Evolutionary conservation across 2,329 filamentous ascomycete species (phyloP).

Genomic region (Cladosporium sp.): DNA sequence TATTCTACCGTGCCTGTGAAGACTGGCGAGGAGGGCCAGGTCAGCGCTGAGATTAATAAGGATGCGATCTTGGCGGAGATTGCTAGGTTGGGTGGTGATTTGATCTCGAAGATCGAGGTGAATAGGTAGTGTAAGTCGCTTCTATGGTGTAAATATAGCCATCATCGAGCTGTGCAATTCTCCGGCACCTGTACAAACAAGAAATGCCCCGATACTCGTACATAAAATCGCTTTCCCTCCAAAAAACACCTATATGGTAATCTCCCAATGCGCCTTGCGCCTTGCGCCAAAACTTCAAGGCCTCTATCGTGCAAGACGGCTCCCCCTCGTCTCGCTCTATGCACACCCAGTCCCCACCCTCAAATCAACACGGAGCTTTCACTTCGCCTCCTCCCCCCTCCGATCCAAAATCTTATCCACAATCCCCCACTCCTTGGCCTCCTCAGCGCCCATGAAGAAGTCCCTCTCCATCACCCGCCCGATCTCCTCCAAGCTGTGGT

Average conservation of each 20-base stretch:
- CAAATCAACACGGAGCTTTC: not conserved
- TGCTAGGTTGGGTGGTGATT: slow-evolving; percentile 53
- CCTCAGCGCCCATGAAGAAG: slow-evolving; percentile 84
- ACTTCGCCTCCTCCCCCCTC: slow-evolving; percentile 41
- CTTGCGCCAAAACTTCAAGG: too few relatives aligned
- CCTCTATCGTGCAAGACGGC: too few relatives aligned
- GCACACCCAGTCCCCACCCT: too few relatives aligned
- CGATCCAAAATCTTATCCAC: slow-evolving; percentile 80
- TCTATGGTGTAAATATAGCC: not conserved
- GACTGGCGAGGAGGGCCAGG: slow-evolving; percentile 36
- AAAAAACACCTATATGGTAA: too few relatives aligned
- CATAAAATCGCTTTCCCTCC: too few relatives aligned
- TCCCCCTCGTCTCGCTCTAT: too few relatives aligned
- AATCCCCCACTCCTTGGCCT: slow-evolving; percentile 85
- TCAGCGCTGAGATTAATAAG: slow-evolving; percentile 57
- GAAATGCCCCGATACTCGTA: not conserved
- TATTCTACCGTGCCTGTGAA: slow-evolving; percentile 60
- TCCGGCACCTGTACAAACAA: not conserved
- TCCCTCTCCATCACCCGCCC: slow-evolving; percentile 96
- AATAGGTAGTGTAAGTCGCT: slow-evolving; percentile 17
- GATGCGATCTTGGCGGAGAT: slow-evolving; percentile 69
- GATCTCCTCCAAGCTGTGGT: slow-evolving; percentile 75
- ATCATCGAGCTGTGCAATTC: too few relatives aligned
- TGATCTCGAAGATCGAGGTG: slow-evolving; percentile 65
- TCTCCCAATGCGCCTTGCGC: too few relatives aligned